Evolutionary conservation across 1,284 basidiomycete species (phyloP).

Genomic region (Puccinia horiana): DNA sequence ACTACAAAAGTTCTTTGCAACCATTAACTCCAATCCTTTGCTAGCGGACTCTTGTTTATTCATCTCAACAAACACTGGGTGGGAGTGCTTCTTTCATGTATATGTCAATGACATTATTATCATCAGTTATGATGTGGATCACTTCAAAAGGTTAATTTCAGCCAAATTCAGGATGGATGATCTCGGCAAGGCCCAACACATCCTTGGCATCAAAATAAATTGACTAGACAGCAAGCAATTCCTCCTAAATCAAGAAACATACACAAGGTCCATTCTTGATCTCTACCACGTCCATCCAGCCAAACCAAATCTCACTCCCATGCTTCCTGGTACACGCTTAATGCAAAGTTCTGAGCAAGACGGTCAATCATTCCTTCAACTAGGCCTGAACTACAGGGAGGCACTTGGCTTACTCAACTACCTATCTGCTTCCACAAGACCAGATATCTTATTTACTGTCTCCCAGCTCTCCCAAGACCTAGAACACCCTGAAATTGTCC

Average conservation of each 20-base stretch:
- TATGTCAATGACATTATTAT: too few relatives aligned
- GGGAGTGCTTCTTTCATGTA: not conserved
- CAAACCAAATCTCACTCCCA: not conserved
- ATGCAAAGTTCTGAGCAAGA: too few relatives aligned
- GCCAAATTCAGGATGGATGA: not conserved
- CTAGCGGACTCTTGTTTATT: not conserved
- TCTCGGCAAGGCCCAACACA: not conserved
- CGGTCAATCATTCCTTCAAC: not conserved
- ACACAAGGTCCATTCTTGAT: not conserved
- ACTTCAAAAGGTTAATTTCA: not conserved
- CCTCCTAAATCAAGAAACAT: not conserved
- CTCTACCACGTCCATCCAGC: not conserved
- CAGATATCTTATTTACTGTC: slow-evolving; percentile 17
- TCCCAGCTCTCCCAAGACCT: slow-evolving; percentile 7
- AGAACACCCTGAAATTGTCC: not conserved
- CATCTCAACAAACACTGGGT: not conserved
- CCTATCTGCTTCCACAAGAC: not conserved
- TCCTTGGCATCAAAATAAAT: not conserved
- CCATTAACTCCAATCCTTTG: not conserved
- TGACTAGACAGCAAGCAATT: not conserved
- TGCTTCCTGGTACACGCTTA: not conserved
- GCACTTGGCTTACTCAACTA: slow-evolving; percentile 42
- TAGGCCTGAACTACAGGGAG: slow-evolving; percentile 4
- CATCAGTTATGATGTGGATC: not conserved
- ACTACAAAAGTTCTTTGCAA: not conserved